Evolutionary conservation across 2,329 filamentous ascomycete species (phyloP), one percentile per base, ranked within the genome.

Genomic region (Ophiostoma ips): DNA sequence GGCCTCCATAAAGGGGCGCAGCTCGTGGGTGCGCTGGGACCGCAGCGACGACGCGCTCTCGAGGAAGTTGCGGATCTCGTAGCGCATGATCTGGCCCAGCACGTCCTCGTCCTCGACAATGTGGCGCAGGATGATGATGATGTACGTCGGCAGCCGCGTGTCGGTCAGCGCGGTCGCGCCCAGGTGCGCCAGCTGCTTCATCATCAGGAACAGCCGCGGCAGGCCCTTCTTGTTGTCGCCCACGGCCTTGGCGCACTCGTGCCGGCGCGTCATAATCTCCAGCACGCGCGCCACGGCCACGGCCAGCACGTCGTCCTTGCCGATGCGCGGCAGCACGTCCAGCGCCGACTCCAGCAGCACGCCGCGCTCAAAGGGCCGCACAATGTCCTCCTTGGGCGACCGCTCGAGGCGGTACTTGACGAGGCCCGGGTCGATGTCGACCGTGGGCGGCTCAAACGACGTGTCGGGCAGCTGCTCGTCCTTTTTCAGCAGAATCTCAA

Each of bases 71-170:
- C 81, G 79, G 58, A 98, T 94, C 62, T 96, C 90, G 28, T 82
- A 84, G 48, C 83, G 77, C 84, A 98, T 95, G 53, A 95, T 82
- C 62, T 95, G 87, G 56, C 85, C 87, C 53, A 96, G 76, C 2
- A 84, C 92, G 16, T 88, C 83, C 46, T 95, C 87, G 60, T 98
- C 94, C 65, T 98, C 92, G 49, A 96, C 79, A 56, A 98, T 83
- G 61, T 98, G 92, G 37, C 94, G 82, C 40, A 98, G 70, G 48
- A 95, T 83, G 12, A 90, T 76, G 75, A 96, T 83, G 59, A 95
- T 83, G 51, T 83, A 76, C 19, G 71, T 64, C 3, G 71, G 69
- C 36, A 77, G 66, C 49, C 69, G 70, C 2, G 68, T 71, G 37
- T 74, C 71, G 53, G 68, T 72, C 10, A 98, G 75, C 50, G 83